phyloP scores from a whole-genome alignment of 2,329 filamentous ascomycete genomes.

The Aspergillus texensis region DNA sequence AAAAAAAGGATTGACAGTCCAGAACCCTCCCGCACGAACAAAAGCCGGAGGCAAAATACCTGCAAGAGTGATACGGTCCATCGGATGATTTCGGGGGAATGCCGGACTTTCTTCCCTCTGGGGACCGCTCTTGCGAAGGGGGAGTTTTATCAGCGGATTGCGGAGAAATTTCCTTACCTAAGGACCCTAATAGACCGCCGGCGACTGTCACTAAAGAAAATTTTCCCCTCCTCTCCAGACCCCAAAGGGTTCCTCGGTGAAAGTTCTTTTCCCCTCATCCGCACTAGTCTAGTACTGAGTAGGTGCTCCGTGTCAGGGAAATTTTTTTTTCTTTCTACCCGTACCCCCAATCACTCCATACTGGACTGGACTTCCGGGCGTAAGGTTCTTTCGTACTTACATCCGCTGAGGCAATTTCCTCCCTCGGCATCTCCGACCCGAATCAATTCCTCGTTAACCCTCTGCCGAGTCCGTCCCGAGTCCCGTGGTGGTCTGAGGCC shows the following conservation, averaged over 20 bases:
- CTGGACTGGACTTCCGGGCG: background rate
- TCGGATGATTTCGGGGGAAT: constrained; percentile 26
- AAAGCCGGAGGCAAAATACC: constrained; percentile 4
- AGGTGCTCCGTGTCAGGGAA: constrained; percentile 4
- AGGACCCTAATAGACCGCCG: constrained; percentile 1
- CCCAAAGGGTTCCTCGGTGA: constrained; percentile 28
- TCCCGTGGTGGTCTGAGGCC: constrained; percentile 30
- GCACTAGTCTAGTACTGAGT: background rate
- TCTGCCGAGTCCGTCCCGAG: constrained; percentile 28
- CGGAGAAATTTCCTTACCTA: constrained; percentile 25
- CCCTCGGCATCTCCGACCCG: constrained; percentile 28
- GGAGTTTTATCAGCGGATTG: constrained; percentile 16
- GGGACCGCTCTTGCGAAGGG: constrained; percentile 11
- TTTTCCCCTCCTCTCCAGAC: constrained; percentile 5
- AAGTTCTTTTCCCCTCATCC: constrained; percentile 8
- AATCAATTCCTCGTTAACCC: constrained; percentile 5
- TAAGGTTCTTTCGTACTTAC: background rate
- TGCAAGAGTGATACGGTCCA: constrained; percentile 10
- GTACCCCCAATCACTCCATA: constrained; percentile 3
- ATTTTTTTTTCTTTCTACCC: background rate
- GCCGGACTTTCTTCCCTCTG: constrained; percentile 18
- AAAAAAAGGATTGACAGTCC: background rate
- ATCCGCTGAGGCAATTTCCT: constrained; percentile 18
- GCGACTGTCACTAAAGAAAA: background rate
- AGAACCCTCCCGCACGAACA: constrained; percentile 6